Conservation (phyloP, 331 rosid genomes). For the Malus hybrid region DNA sequence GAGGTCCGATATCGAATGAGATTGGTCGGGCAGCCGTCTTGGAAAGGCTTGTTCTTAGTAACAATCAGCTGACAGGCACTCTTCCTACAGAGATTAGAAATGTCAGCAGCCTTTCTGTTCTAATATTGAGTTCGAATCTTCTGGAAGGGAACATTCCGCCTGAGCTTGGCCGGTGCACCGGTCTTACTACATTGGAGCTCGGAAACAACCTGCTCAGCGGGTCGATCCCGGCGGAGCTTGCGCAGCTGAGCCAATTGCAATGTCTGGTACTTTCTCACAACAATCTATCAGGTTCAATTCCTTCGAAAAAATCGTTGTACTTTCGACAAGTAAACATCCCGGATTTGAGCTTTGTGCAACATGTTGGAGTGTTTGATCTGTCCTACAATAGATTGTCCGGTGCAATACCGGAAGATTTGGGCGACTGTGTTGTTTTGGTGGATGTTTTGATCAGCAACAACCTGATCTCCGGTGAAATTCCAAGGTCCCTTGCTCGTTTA, state of each 20-base stretch:
- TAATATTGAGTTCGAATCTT: conserved; percentile 71
- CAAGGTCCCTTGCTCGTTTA: conserved; percentile 52
- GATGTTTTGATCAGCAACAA: conserved; percentile 66
- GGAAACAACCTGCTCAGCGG: conserved; percentile 72
- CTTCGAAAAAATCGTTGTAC: conserved; percentile 52
- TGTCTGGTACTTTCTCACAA: conserved; percentile 92
- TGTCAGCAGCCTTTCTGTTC: conserved; percentile 54
- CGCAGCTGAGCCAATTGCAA: conserved; percentile 54
- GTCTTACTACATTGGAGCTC: conserved; percentile 76
- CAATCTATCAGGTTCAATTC: conserved; percentile 68
- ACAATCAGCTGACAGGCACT: conserved; percentile 53
- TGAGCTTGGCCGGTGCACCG: conserved; percentile 55
- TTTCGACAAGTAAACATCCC: conserved; percentile 69
- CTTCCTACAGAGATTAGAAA: conserved; percentile 73
- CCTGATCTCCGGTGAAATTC: conserved; percentile 71
- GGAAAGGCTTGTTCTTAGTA: conserved; percentile 67
- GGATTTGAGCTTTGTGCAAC: conserved; percentile 85
- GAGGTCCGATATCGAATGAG: conserved; percentile 65
- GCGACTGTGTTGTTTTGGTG: conserved; percentile 58
- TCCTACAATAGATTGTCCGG: conserved; percentile 87
- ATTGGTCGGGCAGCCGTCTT: conserved; percentile 58
- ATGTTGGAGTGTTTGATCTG: conserved; percentile 81
- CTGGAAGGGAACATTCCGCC: conserved; percentile 68
- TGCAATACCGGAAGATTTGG: conserved; percentile 70
- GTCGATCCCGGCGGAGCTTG: conserved; percentile 60